Conservation (phyloP, 1,139 yeast species). For the Saccharomycopsis phalli region DNA sequence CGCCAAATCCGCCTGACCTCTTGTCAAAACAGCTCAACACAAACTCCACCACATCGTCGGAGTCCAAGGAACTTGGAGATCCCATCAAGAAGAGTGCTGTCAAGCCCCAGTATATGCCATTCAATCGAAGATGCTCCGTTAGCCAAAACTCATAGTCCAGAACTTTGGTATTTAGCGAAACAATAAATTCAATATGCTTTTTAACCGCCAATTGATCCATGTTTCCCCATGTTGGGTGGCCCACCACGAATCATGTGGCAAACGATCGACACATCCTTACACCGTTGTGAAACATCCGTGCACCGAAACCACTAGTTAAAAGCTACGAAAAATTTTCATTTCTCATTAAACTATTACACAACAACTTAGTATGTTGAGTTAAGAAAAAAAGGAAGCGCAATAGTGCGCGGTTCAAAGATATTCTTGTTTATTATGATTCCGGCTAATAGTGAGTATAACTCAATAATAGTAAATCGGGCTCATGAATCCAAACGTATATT, state of each 20-base stretch:
- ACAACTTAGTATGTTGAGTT: too few relatives aligned
- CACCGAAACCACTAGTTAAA: not conserved
- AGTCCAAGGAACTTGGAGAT: slow-evolving; percentile 47
- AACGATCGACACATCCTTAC: not conserved
- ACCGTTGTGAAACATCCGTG: not conserved
- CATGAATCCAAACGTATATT: slow-evolving; percentile 15
- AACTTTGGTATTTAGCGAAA: slow-evolving; percentile 11
- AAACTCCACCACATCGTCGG: slow-evolving; percentile 53
- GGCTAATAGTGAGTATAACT: slow-evolving; percentile 17
- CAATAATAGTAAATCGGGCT: slow-evolving; percentile 14
- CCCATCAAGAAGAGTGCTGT: slow-evolving; percentile 62
- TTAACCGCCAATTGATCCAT: not conserved
- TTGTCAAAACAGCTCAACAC: slow-evolving; percentile 60
- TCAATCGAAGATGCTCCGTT: slow-evolving; percentile 80
- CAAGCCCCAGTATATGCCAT: slow-evolving; percentile 94
- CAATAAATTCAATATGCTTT: slow-evolving; percentile 18
- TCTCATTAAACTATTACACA: not conserved
- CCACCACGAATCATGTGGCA: not conserved
- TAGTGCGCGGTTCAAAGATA: too few relatives aligned
- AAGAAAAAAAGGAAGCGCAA: too few relatives aligned
- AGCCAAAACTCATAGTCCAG: slow-evolving; percentile 75
- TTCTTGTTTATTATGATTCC: too few relatives aligned
- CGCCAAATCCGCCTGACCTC: slow-evolving; percentile 74
- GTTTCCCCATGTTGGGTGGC: too few relatives aligned
- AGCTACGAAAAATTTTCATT: too few relatives aligned